These are phyloP conservation scores for Thamnidium elegans DNA, from an alignment of 192 early-diverging fungal genomes.

Conservation along the genomic window DNA sequence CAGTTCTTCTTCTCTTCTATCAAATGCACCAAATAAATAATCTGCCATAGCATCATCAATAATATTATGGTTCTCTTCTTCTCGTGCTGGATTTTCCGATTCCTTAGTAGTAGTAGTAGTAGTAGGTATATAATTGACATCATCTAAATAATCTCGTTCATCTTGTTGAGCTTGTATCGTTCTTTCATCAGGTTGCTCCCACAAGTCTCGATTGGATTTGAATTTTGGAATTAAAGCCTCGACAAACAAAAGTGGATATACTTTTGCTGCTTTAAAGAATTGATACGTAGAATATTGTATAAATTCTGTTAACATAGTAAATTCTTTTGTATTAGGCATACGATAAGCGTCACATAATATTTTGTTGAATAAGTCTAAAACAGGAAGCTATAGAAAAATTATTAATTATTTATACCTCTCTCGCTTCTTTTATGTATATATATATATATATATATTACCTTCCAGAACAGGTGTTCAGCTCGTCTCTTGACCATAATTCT, in stretches of 20 bases:
- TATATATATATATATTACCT: conserved; percentile 29
- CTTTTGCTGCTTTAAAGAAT: conserved; percentile 52
- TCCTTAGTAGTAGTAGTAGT: too few relatives aligned
- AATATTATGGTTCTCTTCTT: too few relatives aligned
- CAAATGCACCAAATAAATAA: too few relatives aligned
- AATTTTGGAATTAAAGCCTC: conserved; percentile 58
- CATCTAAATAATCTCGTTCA: too few relatives aligned
- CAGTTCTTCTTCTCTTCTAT: too few relatives aligned
- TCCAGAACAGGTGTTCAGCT: conserved; percentile 56
- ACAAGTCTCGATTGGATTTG: conserved; percentile 7
- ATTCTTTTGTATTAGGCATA: conserved; percentile 30
- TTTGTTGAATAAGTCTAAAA: conserved; percentile 60
- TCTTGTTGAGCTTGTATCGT: too few relatives aligned
- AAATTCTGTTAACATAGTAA: conserved; percentile 51
- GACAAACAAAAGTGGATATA: conserved; percentile 55
- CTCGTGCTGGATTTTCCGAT: too few relatives aligned
- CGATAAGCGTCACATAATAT: conserved; percentile 40
- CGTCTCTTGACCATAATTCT: conserved; percentile 61
- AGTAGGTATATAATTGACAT: too few relatives aligned
- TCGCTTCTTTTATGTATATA: background rate
- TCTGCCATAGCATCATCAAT: too few relatives aligned
- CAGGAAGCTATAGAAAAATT: conserved; percentile 42
- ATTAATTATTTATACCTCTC: background rate
- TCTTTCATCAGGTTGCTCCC: background rate
- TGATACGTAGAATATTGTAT: conserved; percentile 48